These are phyloP conservation scores for Barnettozyma sp. DNA, from an alignment of 805 yeast genomes.

Conservation along the genomic window DNA sequence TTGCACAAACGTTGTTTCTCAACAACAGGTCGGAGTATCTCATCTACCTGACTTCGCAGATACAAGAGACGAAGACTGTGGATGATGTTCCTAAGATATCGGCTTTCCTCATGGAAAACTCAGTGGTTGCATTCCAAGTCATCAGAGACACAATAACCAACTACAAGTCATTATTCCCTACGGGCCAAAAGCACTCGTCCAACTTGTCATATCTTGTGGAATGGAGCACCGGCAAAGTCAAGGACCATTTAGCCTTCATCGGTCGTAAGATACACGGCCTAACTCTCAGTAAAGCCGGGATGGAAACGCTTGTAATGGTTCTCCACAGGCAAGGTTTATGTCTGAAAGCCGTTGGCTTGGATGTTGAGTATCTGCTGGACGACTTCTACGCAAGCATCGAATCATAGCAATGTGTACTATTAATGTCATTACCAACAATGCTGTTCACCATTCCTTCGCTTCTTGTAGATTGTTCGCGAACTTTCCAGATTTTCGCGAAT, in stretches of 20 bases:
- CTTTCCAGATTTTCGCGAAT: conserved; percentile 2
- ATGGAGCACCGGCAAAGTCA: conserved; percentile 67
- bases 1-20: conserved; percentile 44
- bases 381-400: conserved; percentile 21
- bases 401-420: conserved; percentile 4
- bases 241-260: conserved; percentile 50
- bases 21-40: conserved; percentile 42
- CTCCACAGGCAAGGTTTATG: conserved; percentile 53
- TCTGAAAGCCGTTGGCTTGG: conserved; percentile 61
- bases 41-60: conserved; percentile 38
- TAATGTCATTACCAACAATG: too few species aligned
- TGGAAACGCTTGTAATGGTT: conserved; percentile 47
- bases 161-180: conserved; percentile 48
- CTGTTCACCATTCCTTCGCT: not conserved
- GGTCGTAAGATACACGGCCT: conserved; percentile 64
- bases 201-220: conserved; percentile 20
- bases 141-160: conserved; percentile 50
- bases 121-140: conserved; percentile 55
- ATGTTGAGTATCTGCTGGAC: conserved; percentile 40
- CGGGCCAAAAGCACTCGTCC: conserved; percentile 9
- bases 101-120: conserved; percentile 50
- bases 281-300: conserved; percentile 43
- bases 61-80: conserved; percentile 37
- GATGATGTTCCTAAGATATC: conserved; percentile 42
- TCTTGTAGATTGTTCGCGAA: conserved; percentile 5